Percentiles rank a stretch among this genome's conserved stretches.
phyloP scores from a whole-genome alignment of 164 flowering plant genomes.

The Umbilicus rupestris region DNA sequence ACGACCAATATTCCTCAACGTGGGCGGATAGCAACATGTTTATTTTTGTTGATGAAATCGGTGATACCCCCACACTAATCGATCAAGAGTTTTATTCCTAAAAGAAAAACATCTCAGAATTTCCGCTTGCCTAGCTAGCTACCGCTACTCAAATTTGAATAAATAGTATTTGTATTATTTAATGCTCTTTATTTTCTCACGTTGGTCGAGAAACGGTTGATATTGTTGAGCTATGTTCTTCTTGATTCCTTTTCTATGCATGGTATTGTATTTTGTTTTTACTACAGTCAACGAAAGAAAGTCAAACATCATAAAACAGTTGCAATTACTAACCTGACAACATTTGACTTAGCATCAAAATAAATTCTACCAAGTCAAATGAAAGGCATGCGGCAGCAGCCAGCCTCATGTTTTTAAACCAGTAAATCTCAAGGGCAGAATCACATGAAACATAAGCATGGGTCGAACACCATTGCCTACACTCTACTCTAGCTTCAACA shows the following conservation, averaged over 20 bases:
- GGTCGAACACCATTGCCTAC: no score
- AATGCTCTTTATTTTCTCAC: neutral
- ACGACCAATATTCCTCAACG: no score
- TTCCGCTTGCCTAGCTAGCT: no score
- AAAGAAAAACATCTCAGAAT: no score
- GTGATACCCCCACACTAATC: no score
- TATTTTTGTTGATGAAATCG: no score
- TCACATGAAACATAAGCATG: no score
- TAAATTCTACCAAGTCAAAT: neutral
- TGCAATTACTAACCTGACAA: constrained; percentile 5
- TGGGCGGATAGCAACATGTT: no score
- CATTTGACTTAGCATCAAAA: neutral
- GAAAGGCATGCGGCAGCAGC: neutral
- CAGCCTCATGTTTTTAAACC: neutral
- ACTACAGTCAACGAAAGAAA: neutral
- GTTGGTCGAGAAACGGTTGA: constrained; percentile 3
- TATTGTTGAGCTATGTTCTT: constrained; percentile 3
- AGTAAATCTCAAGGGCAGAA: neutral
- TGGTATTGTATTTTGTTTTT: neutral
- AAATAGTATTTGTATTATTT: neutral
- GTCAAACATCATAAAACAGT: constrained; percentile 2
- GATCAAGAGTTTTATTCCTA: no score
- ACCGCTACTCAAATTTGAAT: no score
- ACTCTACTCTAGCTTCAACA: no score
- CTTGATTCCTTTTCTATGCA: neutral